phyloP scores from a whole-genome alignment of 441 rosid genomes.

The Gossypium schwendimanii region DNA sequence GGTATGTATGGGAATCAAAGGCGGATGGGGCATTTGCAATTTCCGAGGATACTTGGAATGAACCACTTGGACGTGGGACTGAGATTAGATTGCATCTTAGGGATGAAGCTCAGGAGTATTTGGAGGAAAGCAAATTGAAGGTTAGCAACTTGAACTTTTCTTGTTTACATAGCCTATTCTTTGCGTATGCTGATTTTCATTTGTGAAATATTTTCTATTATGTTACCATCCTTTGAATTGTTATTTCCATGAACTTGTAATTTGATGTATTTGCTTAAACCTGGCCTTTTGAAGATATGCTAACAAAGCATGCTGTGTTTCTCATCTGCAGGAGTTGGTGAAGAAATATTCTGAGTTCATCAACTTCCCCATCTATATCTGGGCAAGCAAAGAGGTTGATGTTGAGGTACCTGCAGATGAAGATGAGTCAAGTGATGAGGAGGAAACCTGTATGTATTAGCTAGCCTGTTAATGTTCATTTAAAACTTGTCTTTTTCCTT shows the following conservation, averaged over 20 bases:
- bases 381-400: slow-evolving; percentile 93
- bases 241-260: background rate
- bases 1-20: slow-evolving; percentile 95
- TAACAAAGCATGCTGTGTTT: background rate
- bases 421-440: slow-evolving; percentile 72
- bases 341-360: slow-evolving; percentile 91
- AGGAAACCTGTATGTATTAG: slow-evolving; percentile 42
- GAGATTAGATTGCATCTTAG: slow-evolving; percentile 88
- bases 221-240: background rate
- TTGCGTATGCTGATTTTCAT: background rate
- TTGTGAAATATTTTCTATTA: background rate
- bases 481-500: background rate
- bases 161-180: background rate
- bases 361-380: slow-evolving; percentile 78
- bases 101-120: slow-evolving; percentile 89
- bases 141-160: slow-evolving; percentile 26
- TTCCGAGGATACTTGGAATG: slow-evolving; percentile 97
- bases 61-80: slow-evolving; percentile 89
- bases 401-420: slow-evolving; percentile 81
- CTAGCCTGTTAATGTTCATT: background rate
- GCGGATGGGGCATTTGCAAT: slow-evolving; percentile 97
- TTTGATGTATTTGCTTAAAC: background rate
- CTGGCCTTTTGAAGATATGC: background rate
- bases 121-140: slow-evolving; percentile 83
- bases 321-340: slow-evolving; percentile 65